Evolutionary conservation across 2,329 filamentous ascomycete species (phyloP), one percentile per base, ranked within the genome.

Genomic region (Botryotinia calthae): DNA sequence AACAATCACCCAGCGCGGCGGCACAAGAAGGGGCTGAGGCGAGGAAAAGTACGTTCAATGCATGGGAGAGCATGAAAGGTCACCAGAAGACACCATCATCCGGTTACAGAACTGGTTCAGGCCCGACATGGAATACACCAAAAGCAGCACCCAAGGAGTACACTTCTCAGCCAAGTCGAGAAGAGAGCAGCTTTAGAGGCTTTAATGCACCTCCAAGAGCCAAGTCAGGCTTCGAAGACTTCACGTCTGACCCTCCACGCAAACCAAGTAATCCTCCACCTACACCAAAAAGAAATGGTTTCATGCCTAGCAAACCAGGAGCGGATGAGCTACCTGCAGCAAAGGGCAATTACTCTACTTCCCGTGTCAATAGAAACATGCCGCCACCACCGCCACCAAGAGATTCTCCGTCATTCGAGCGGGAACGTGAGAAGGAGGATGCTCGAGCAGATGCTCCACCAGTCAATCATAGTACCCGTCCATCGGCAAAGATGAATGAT

Each of bases 281-380:
- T 25, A 75, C 63, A 72, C 75, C 67, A 9, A 71, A 76, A 48
- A 80, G 77, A 69, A 79, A 79, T 28, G 80, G 80, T 5, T 81
- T 80, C 63, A 79, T 79, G 76, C 80, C 80, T 42, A 77, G 75
- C 65, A 79, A 76, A 48, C 78, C 79, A 63, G 77, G 76, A 54
- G 77, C 75, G 64, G 79, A 81, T 75, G 80, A 81, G 72, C 79
- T 79, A 67, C 77, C 79, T 62, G 78, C 79, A 63, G 77, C 77
- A 34, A 79, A 73, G 66, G 78, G 77, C 5, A 74, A 75, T 44
- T 81, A 81, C 68, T 80, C 75, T 46, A 81, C 79, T 10, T 74
- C 76, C 14, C 76, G 79, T 40, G 79, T 78, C 12, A 75, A 76
- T 28, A 76, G 79, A 61, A 77, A 76, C 56, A 73, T 75, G n/a